Evolutionary conservation across 2,329 filamentous ascomycete genomes (phyloP).

Genomic region (Ascochyta lentis): DNA sequence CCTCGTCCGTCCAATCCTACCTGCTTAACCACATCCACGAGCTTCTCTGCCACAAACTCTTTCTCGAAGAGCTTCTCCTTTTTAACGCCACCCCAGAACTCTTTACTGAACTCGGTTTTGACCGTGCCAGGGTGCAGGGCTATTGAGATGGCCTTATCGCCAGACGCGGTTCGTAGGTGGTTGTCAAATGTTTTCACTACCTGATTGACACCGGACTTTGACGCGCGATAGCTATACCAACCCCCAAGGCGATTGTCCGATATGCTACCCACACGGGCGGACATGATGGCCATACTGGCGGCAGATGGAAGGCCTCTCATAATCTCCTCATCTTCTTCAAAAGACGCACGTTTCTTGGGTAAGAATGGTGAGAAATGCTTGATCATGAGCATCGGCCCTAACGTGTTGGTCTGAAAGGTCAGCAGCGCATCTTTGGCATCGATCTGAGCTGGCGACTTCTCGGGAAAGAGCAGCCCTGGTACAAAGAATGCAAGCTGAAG

Average conservation of each 20-base stretch:
- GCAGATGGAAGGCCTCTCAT: constrained; percentile 53
- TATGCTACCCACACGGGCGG: constrained; percentile 77
- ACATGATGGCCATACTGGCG: constrained; percentile 76
- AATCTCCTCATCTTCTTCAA: constrained; percentile 8
- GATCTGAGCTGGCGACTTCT: constrained; percentile 73
- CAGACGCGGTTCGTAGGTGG: constrained; percentile 64
- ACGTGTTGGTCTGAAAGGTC: constrained; percentile 75
- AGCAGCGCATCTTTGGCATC: constrained; percentile 66
- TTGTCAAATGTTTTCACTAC: constrained; percentile 75
- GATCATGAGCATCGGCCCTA: constrained; percentile 76
- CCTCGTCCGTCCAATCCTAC: constrained; percentile 62
- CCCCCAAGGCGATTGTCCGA: constrained; percentile 76
- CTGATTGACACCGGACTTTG: constrained; percentile 77
- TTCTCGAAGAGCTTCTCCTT: constrained; percentile 69
- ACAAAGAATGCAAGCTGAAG: constrained; percentile 73
- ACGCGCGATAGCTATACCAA: constrained; percentile 82
- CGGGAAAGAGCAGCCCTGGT: constrained; percentile 75
- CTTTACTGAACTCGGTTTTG: constrained; percentile 73
- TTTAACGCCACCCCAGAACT: constrained; percentile 72
- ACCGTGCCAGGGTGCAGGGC: constrained; percentile 83
- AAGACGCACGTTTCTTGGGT: constrained; percentile 58
- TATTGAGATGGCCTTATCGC: constrained; percentile 69
- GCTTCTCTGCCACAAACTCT: constrained; percentile 69
- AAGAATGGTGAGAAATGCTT: constrained; percentile 77
- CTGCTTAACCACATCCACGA: constrained; percentile 70